These are phyloP conservation scores for Lagenaria siceraria DNA, from an alignment of 306 rosid species.

Conservation along the genomic window DNA sequence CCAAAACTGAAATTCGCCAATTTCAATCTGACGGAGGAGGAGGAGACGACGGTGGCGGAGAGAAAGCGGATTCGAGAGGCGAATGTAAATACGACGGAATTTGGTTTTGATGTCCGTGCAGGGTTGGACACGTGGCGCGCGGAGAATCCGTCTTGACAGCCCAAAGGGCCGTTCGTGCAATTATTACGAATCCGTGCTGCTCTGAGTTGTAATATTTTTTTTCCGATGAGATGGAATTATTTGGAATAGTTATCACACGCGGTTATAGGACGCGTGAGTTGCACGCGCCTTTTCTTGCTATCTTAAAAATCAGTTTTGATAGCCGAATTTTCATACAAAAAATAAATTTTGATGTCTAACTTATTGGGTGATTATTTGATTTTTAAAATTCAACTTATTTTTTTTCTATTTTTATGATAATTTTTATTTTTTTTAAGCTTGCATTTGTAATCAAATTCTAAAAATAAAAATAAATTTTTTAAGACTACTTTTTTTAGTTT, in stretches of 20 bases:
- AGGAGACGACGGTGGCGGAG: neutral
- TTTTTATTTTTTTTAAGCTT: too few relatives aligned
- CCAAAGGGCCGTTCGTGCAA: neutral
- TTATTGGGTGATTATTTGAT: too few relatives aligned
- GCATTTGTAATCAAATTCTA: too few relatives aligned
- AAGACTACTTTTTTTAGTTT: neutral
- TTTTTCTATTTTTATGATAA: too few relatives aligned
- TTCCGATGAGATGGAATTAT: neutral
- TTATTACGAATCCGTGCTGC: conserved; percentile 11
- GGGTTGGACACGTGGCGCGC: neutral
- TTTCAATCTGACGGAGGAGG: neutral
- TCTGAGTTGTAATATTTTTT: neutral
- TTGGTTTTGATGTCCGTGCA: neutral
- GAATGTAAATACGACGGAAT: conserved; percentile 2
- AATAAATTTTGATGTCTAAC: too few relatives aligned
- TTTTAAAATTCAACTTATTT: neutral
- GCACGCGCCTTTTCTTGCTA: neutral
- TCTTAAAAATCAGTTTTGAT: too few relatives aligned
- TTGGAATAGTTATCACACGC: neutral
- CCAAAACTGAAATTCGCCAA: neutral
- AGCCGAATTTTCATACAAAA: too few relatives aligned
- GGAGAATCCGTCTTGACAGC: neutral
- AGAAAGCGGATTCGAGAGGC: neutral
- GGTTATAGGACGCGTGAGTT: neutral
- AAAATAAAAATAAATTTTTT: too few relatives aligned